Base-by-base conservation (phyloP, 164 flowering plant species). In the Brasenia schreberi region DNA sequence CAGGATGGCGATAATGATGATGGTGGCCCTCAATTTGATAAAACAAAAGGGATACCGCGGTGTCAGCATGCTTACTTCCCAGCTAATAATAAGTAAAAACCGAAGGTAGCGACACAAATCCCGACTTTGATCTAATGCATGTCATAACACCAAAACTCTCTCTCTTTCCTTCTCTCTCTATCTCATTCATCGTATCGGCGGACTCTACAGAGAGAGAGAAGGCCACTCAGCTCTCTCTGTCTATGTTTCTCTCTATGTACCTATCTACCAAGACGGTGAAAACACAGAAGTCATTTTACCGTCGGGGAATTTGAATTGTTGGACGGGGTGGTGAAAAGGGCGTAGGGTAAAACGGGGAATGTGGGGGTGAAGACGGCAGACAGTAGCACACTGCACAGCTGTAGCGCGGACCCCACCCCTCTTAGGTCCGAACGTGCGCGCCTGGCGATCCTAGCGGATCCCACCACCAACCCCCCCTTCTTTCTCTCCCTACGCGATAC, bases 351-450 rank as follows among this genome's bases (percentile, higher is more conserved):
- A 49, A 9, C 16, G 12, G 56, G 16, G 56, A 49, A 49, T 49
- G 56, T 49, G 16, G 56, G 16, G 63, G 33, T 7, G 63, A 61
- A 61, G 33, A 18, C n/a, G 62, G 73, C 44, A 71, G 83, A 80
- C 84, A 83, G 73, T 67, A 81, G 77, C 80, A 81, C 77, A 79
- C 65, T 76, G 82, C 64, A 79, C 81, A 82, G 86, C 86, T 80
- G 81, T 78, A 66, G 44, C 0, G 66, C 58, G 77, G 85, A 82
- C n/a, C 74, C 82, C 78, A 61, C 19, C 17, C 5, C 42, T 71
- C 60, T 76, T 67, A 81, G 79, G 77, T 71, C 64, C 77, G 81
- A 79, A 83, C 87, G 84, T 83, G 87, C 87, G 83, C 81, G 84
- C 83, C 77, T 71, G 79, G 84, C 79, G 81, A 73, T 77, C 78